Evolutionary conservation across 306 rosid species (phyloP).

Genomic region (Medicago ruthenica): DNA sequence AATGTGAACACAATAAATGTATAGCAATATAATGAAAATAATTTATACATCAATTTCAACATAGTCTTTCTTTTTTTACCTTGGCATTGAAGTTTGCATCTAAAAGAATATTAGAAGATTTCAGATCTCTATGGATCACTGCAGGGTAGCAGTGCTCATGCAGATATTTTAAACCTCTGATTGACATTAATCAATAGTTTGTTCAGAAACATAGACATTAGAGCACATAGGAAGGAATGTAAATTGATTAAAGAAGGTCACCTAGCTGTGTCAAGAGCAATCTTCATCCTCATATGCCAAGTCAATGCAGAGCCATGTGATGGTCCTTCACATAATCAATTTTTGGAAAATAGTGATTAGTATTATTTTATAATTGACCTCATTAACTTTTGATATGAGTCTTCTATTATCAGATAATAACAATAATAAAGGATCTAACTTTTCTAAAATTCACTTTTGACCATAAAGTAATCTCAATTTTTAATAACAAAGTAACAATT

Average conservation of each 20-base stretch:
- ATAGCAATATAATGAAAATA: constrained; percentile 3
- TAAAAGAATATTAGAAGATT: constrained; percentile 98
- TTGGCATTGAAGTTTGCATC: constrained; percentile 95
- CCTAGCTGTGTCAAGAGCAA: constrained; percentile 97
- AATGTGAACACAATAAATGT: constrained; percentile 38
- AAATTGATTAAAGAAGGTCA: constrained; percentile 46
- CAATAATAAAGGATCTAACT: not conserved
- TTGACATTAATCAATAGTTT: constrained; percentile 47
- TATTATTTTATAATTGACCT: constrained; percentile 26
- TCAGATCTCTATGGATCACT: constrained; percentile 99
- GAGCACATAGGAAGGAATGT: not conserved
- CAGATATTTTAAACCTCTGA: constrained; percentile 93
- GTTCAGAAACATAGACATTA: constrained; percentile 37
- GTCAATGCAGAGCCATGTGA: constrained; percentile 87
- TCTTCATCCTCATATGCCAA: constrained; percentile 95
- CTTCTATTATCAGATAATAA: not conserved
- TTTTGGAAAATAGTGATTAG: constrained; percentile 27
- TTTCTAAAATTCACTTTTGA: not conserved
- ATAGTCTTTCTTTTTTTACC: constrained; percentile 54
- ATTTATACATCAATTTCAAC: constrained; percentile 28
- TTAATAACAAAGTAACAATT: not conserved
- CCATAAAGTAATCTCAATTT: too few species aligned
- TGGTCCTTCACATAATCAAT: constrained; percentile 60
- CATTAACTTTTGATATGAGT: constrained; percentile 7
- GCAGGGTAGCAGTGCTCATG: constrained; percentile 90